Conservation (phyloP, 768 basidiomycete species). For the Hypholoma fasciculare region DNA sequence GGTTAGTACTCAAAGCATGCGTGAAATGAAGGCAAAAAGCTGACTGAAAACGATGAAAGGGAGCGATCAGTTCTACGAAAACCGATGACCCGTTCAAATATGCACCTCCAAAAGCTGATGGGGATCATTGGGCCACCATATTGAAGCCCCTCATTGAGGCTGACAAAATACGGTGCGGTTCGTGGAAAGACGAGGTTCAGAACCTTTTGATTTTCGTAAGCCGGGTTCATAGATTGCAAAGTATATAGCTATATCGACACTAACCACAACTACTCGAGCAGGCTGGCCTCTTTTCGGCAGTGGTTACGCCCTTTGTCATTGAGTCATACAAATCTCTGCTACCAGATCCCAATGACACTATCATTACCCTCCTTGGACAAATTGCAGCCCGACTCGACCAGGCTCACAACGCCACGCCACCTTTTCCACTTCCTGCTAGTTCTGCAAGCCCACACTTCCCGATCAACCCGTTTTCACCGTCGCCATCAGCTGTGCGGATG, state of each 20-base stretch:
- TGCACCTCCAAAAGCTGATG: neutral
- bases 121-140: constrained; percentile 8
- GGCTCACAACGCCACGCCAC: neutral
- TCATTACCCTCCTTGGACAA: neutral
- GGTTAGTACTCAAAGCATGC: neutral
- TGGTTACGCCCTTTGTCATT: constrained; percentile 5
- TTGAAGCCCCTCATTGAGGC: neutral
- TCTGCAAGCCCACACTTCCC: neutral
- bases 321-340: constrained; percentile 3
- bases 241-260: neutral
- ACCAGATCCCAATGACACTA: constrained; percentile 1
- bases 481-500: neutral
- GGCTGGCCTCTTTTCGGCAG: constrained; percentile 3
- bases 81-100: neutral
- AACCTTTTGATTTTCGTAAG: constrained; percentile 20
- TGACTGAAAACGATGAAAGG: neutral
- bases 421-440: neutral
- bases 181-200: constrained; percentile 20
- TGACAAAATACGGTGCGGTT: constrained; percentile 7
- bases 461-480: neutral
- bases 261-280: neutral
- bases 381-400: neutral
- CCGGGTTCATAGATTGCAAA: no score
- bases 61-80: neutral
- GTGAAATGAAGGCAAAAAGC: neutral